Conservation (phyloP, 2,329 filamentous ascomycete genomes). For the Alternaria sp. region DNA sequence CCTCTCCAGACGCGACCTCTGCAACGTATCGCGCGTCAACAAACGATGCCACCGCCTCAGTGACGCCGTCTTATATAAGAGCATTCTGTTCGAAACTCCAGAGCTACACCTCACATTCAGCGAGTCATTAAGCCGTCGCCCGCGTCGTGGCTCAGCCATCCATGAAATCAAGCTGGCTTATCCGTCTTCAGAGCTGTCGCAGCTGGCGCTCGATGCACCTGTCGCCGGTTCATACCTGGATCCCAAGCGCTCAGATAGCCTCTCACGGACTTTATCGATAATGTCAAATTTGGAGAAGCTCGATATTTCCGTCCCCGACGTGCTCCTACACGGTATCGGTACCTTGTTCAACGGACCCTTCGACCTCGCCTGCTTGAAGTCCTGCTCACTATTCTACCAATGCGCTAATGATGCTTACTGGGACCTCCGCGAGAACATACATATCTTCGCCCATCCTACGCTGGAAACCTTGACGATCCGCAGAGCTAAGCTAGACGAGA, state of each 20-base stretch:
- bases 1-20: conserved; percentile 34
- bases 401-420: conserved; percentile 41
- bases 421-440: conserved; percentile 44
- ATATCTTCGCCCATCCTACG: conserved; percentile 42
- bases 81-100: conserved; percentile 39
- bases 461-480: conserved; percentile 37
- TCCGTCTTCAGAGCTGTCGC: conserved; percentile 38
- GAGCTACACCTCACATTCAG: conserved; percentile 43
- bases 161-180: conserved; percentile 40
- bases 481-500: conserved; percentile 39
- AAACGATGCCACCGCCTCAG: conserved; percentile 39
- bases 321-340: conserved; percentile 38
- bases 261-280: conserved; percentile 40
- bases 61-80: conserved; percentile 42
- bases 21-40: conserved; percentile 38
- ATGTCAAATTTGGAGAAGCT: conserved; percentile 44
- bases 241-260: conserved; percentile 32
- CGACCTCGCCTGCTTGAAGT: conserved; percentile 41
- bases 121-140: conserved; percentile 39
- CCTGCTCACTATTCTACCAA: conserved; percentile 41
- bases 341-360: conserved; percentile 43
- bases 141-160: conserved; percentile 41
- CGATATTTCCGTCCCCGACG: conserved; percentile 41
- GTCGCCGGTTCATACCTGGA: conserved; percentile 33
- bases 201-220: conserved; percentile 37